Evolutionary conservation across 352 stramenopile genomes (phyloP).

Genomic region (Discostella stelligera): DNA sequence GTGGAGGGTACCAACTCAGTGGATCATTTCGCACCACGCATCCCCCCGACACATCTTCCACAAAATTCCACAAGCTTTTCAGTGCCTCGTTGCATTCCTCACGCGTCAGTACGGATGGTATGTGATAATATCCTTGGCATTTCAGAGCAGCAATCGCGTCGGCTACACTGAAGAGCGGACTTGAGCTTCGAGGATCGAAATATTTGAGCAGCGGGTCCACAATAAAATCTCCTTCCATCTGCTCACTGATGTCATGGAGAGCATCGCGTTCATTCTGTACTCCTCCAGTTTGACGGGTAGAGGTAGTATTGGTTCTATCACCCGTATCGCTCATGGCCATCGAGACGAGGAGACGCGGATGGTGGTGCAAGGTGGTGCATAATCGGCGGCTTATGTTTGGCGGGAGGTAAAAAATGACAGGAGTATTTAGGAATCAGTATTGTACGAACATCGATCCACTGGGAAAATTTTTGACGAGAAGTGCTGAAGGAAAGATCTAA

Average conservation of each 20-base stretch:
- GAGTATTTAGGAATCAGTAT: too few relatives aligned
- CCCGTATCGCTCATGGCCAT: too few relatives aligned
- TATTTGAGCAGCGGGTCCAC: slow-evolving; percentile 30
- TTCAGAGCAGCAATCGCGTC: slow-evolving; percentile 30
- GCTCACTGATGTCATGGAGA: neutral
- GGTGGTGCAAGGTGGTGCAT: too few relatives aligned
- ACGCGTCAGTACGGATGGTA: slow-evolving; percentile 43
- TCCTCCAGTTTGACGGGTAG: too few relatives aligned
- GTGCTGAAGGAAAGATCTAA: too few relatives aligned
- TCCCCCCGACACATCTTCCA: slow-evolving; percentile 52
- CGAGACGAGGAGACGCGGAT: too few relatives aligned
- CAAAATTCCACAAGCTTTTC: slow-evolving; percentile 58
- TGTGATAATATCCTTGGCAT: slow-evolving; percentile 49
- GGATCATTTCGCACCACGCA: slow-evolving; percentile 35
- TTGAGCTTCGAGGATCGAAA: neutral
- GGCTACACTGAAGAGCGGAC: slow-evolving; percentile 16
- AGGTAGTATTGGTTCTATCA: too few relatives aligned
- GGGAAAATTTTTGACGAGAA: too few relatives aligned
- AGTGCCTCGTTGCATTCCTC: slow-evolving; percentile 51
- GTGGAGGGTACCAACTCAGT: slow-evolving; percentile 37
- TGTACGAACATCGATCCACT: too few relatives aligned
- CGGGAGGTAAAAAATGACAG: too few relatives aligned
- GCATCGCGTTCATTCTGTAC: neutral
- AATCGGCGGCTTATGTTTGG: too few relatives aligned
- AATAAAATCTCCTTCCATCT: slow-evolving; percentile 13